Conservation (phyloP, 1,139 yeast species). For the Starmera stellimalicola region DNA sequence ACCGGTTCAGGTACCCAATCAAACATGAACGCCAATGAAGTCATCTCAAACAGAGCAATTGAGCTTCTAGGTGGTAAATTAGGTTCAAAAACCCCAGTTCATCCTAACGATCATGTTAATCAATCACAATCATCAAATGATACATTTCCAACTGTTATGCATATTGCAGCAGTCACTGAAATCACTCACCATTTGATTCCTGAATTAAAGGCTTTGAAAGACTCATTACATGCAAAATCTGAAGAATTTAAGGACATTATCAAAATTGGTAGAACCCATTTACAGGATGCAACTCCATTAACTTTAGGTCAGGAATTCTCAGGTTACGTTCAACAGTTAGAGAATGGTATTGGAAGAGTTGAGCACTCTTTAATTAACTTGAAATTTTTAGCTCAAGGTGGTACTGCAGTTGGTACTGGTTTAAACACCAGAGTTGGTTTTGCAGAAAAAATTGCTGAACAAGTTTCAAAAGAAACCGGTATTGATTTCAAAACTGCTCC, state of each 20-base stretch:
- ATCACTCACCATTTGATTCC: conserved; percentile 71
- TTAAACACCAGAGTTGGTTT: conserved; percentile 88
- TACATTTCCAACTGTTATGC: conserved; percentile 99
- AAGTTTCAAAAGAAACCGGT: conserved; percentile 69
- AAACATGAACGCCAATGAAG: conserved; percentile 98
- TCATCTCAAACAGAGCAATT: conserved; percentile 94
- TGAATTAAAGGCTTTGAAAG: conserved; percentile 65
- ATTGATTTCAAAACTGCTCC: conserved; percentile 89
- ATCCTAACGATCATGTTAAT: conserved; percentile 97
- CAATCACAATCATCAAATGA: conserved; percentile 98
- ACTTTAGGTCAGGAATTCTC: conserved; percentile 97
- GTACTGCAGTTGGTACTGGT: conserved; percentile 99
- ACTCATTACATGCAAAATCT: conserved; percentile 64
- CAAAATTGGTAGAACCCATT: conserved; percentile 97
- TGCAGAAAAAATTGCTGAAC: conserved; percentile 72
- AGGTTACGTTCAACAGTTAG: conserved; percentile 89
- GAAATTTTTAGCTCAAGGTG: conserved; percentile 91
- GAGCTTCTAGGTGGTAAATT: conserved; percentile 85
- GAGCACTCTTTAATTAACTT: conserved; percentile 69
- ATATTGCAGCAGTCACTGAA: conserved; percentile 94
- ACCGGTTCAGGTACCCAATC: conserved; percentile 99
- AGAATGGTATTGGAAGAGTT: conserved; percentile 83
- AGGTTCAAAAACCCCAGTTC: conserved; percentile 91
- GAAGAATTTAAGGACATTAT: conserved; percentile 81
- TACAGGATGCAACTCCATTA: conserved; percentile 97